These are phyloP conservation scores for Apophysomyces sp. DNA, from an alignment of 371 early-diverging fungal genomes.

Conservation along the genomic window DNA sequence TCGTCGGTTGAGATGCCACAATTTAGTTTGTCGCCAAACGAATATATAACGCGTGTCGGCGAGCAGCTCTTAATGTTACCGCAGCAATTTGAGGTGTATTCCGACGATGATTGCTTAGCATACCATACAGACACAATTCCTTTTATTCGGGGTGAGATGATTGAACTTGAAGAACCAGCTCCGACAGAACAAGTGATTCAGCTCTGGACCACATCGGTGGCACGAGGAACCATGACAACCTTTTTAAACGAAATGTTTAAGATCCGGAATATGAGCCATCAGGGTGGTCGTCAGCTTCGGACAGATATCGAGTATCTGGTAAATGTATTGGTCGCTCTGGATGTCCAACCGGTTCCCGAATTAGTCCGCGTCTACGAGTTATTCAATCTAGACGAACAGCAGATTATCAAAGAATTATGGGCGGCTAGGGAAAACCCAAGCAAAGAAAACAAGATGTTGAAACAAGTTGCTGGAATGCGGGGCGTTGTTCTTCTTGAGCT, in stretches of 20 bases:
- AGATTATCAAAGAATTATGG: slow-evolving; percentile 9
- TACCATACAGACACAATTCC: slow-evolving; percentile 63
- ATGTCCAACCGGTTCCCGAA: slow-evolving; percentile 49
- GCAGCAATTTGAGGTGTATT: slow-evolving; percentile 69
- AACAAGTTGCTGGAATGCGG: slow-evolving; percentile 17
- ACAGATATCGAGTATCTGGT: slow-evolving; percentile 63
- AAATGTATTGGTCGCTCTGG: slow-evolving; percentile 65
- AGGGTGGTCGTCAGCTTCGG: slow-evolving; percentile 54
- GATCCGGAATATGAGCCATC: slow-evolving; percentile 39
- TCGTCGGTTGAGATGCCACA: slow-evolving; percentile 46
- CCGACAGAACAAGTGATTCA: slow-evolving; percentile 42
- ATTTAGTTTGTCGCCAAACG: slow-evolving; percentile 62
- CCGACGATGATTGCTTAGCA: slow-evolving; percentile 51
- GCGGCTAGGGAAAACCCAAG: slow-evolving; percentile 7
- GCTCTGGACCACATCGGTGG: slow-evolving; percentile 68
- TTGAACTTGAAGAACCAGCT: slow-evolving; percentile 26
- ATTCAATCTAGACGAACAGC: slow-evolving; percentile 10
- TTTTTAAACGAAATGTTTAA: slow-evolving; percentile 37
- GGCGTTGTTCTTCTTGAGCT: slow-evolving; percentile 21
- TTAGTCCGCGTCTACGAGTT: slow-evolving; percentile 19
- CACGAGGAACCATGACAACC: slow-evolving; percentile 55
- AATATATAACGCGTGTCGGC: slow-evolving; percentile 69
- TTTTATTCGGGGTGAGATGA: slow-evolving; percentile 19
- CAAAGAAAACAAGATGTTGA: slow-evolving; percentile 10
- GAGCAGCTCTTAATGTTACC: slow-evolving; percentile 69